A percentile compares a stretch with the other conserved stretches of the same genome.
These are phyloP conservation scores for Psilocybe sp. DNA, from an alignment of 768 basidiomycete species.

Conservation along the genomic window DNA sequence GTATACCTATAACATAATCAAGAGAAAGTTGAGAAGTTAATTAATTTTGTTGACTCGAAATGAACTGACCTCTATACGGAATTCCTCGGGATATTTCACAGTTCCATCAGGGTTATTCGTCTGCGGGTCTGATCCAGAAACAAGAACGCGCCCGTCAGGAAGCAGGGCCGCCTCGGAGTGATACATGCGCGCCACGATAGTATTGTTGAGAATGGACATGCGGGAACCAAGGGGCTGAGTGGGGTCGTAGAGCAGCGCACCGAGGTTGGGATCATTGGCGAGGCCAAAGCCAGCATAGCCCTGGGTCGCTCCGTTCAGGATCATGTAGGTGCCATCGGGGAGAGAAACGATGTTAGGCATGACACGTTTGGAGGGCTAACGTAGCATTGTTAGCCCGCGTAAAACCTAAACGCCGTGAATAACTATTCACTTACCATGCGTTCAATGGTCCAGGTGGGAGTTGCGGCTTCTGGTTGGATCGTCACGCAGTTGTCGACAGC, in stretches of 20 bases:
- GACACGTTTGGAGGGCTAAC: conserved; percentile 44
- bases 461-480: conserved; percentile 60
- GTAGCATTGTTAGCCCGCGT: not conserved
- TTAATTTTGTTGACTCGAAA: not conserved
- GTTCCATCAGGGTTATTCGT: conserved; percentile 40
- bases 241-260: conserved; percentile 71
- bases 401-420: not conserved
- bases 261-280: conserved; percentile 58
- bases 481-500: conserved; percentile 69
- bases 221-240: conserved; percentile 54
- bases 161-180: conserved; percentile 76
- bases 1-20: conserved; percentile 49
- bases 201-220: conserved; percentile 62
- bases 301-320: conserved; percentile 69
- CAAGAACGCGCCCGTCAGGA: conserved; percentile 69
- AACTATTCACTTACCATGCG: conserved; percentile 58
- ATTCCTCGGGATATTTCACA: conserved; percentile 66
- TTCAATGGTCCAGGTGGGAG: conserved; percentile 68
- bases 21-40: conserved; percentile 10
- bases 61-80: conserved; percentile 50
- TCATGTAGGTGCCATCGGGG: conserved; percentile 75
- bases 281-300: conserved; percentile 77
- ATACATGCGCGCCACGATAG: conserved; percentile 73
- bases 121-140: conserved; percentile 76
- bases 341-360: conserved; percentile 74